Evolutionary conservation across 495 filamentous ascomycete species (phyloP), one percentile per base, ranked within the genome.

Genomic region (Neurospora hispaniola): DNA sequence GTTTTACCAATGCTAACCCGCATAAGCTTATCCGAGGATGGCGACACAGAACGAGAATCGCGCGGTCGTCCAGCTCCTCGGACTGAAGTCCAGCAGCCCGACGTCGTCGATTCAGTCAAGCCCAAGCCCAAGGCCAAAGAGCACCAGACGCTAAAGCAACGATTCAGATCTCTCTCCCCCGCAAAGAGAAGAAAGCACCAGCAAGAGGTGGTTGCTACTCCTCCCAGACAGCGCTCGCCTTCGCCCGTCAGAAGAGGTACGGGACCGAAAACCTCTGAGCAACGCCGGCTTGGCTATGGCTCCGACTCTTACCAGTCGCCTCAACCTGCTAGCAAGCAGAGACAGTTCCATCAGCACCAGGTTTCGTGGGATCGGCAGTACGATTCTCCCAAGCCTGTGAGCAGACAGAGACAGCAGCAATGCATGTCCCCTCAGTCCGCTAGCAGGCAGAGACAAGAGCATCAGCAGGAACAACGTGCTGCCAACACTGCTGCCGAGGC

Each of bases 181-280:
- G 72, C 46, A 4, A 78, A 75, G 70, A 48, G 54, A 66, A 66
- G 54, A 66, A 66, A 66, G 31, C 16, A 44, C 2, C 48, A 42
- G 16, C 70, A 40, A 4, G 62, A 39, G 14, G 44, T 20, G 18
- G 48, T 31, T 0, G 62, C 42, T 3, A 71, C 74, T 4, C 62
- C 72, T 41, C 41, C 78, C 14, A 59, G 72, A 20, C 69, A 69
- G 2, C 75, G 78, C 9, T 75, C 77, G 20, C 74, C 71, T 5
- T 80, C 78, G n/a, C 78, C 78, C 0, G 48, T 68, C 72, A 80
- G 77, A 69, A 66, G 54, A 66, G 54, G 54, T 2, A 66, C 54
- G 6, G 54, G 54, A 0, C 14, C 2, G 18, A 74, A 72, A 0
- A 70, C 71, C 27, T 70, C 71, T 23, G 70, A 74, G 39, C 70